Evolutionary conservation across 257 asterid species (phyloP), one percentile per base, ranked within the genome.

Genomic region (Striga asiatica): DNA sequence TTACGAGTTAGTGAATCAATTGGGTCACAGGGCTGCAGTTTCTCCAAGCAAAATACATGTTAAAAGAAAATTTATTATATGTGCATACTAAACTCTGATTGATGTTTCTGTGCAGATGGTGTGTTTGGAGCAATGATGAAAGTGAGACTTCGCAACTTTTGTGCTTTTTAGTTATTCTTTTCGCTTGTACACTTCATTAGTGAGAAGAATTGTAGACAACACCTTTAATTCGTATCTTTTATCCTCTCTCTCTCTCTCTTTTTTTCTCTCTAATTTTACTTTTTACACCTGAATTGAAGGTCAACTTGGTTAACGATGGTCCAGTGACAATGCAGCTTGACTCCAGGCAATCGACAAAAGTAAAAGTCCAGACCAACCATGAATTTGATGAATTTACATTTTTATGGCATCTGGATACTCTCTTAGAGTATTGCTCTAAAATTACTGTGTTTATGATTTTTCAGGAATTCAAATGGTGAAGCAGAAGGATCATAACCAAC

Each of bases 251-350:
- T n/a, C n/a, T n/a, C n/a, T n/a, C n/a, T n/a, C n/a, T n/a, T n/a
- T n/a, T n/a, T n/a, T n/a, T n/a, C n/a, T n/a, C n/a, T n/a, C n/a
- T n/a, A n/a, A n/a, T 6, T 56, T 20, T 56, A 22, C 31, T 8
- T 10, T 8, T 66, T 21, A 22, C 8, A 5, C 8, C 35, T 7
- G 8, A 5, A 61, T 56, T 70, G 54, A 38, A 83, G 98, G 98
- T 86, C 56, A 83, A 74, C 64, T 80, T 83, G 79, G 86, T 86
- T 27, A 89, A 89, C 58, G 98, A 86, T 66, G 95, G 96, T 53
- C 96, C 95, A 17, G 95, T 87, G 49, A 91, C 96, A 35, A 80
- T 87, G 94, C 93, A 86, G 79, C 85, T 91, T 1, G 96, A 87
- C 55, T 91, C 8, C 54, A 13, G 74, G n/a, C 84, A 75, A 75